These are phyloP conservation scores for Metrosideros polymorpha DNA, from an alignment of 441 rosid genomes.

Conservation along the genomic window DNA sequence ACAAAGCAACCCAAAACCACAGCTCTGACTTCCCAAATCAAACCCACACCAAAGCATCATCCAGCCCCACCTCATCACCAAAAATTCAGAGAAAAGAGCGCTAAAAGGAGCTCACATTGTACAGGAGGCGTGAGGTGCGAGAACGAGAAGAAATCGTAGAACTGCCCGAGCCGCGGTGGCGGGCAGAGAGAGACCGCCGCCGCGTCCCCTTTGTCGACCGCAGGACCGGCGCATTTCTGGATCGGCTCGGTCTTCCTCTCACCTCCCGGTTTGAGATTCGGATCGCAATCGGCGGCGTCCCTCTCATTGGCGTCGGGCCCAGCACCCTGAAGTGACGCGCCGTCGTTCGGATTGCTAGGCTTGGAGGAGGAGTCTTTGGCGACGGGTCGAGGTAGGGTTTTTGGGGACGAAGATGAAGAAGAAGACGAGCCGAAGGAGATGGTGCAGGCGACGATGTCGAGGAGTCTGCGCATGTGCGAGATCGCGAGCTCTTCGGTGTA, in stretches of 20 bases:
- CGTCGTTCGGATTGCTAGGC: conserved; percentile 5
- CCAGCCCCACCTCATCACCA: neutral
- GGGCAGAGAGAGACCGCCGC: conserved; percentile 40
- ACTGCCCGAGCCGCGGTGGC: conserved; percentile 63
- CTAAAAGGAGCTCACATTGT: conserved; percentile 33
- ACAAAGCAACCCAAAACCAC: neutral
- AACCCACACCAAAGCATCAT: neutral
- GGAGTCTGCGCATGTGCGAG: conserved; percentile 56
- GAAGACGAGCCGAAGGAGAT: conserved; percentile 34
- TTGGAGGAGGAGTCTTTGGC: conserved; percentile 22
- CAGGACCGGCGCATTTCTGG: conserved; percentile 1
- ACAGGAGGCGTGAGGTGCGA: conserved; percentile 60
- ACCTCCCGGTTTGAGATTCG: conserved; percentile 11
- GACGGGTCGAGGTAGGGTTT: conserved; percentile 26
- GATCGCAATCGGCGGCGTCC: neutral
- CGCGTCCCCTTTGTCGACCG: conserved; percentile 28
- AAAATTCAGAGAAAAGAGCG: neutral
- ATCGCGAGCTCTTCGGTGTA: conserved; percentile 50
- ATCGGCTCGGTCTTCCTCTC: conserved; percentile 15
- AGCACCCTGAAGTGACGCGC: neutral
- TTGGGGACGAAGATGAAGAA: conserved; percentile 8
- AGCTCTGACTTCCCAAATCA: neutral
- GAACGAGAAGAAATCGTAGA: conserved; percentile 67
- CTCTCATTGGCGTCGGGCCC: conserved; percentile 20
- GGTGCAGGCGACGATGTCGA: conserved; percentile 71